Base-by-base conservation (phyloP, 2,329 filamentous ascomycete genomes). In the Colletotrichum phormii region DNA sequence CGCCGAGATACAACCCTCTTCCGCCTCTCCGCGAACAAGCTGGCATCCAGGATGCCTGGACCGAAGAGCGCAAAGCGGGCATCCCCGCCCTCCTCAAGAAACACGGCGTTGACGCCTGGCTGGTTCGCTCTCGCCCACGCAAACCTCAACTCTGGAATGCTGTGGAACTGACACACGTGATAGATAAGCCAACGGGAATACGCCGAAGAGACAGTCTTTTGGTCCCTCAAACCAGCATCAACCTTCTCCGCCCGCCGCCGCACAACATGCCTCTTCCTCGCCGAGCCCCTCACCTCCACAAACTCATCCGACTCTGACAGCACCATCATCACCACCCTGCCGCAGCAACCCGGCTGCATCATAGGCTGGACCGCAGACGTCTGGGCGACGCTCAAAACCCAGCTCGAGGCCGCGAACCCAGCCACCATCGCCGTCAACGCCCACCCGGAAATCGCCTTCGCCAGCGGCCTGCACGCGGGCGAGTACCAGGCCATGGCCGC, bases 181-280 rank as follows among this genome's bases (percentile, higher is more conserved):
- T 7, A 87, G 85, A 85, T 87, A 75, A 86, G 84, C 79, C 85
- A 88, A 78, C 84, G 83, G 62, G 86, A 88, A 74, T 87, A 88
- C 75, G 85, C 84, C 72, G 86, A 88, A 75, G 86, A 88, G 68
- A 87, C 86, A 0, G 82, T 85, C 29, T 88, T 87, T 78, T 88
- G 86, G 85, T 84, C 86, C 4, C 81, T 88, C 42, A 87, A 87
- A 74, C 78, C 80, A 24, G 82, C 82, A 5, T 80, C 77, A 7
- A 82, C 86, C 75, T 88, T 88, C 77, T 86, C 85, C 2, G 86
- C 86, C 5, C 82, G 85, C 6, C 83, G 86, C n/a, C 81, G 86
- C 46, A 87, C 86, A 2, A 86, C 86, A 0, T 81, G 86, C 12
- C 83, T 89, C 15, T 87, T 88, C 77, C 78, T 89, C 15, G 83